Evolutionary conservation across 2,329 filamentous ascomycete genomes (phyloP), one percentile per base, ranked within the genome.

Genomic region (Mycogone perniciosa): DNA sequence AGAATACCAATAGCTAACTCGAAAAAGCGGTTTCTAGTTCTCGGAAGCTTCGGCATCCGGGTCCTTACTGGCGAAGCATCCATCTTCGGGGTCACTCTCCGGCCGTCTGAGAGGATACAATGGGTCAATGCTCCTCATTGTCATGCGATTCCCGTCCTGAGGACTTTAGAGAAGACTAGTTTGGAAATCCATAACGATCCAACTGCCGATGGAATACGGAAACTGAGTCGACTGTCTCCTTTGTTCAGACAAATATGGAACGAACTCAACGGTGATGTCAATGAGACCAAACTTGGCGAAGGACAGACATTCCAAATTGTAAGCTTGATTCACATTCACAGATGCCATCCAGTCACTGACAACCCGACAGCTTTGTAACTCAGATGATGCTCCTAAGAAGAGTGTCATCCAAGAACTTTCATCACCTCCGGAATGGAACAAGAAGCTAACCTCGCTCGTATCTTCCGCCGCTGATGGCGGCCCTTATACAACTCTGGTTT

Each of bases 241-340:
- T 65, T 86, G 0, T 90, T 87, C 58, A 74, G 75, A 13, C 77
- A 75, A 33, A 73, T 91, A 7, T 90, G 86, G 85, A 79, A 81
- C 52, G 74, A 80, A 11, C 48, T 63, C 45, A 60, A 26, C 4
- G 45, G 41, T 31, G 34, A 41, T 29, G 34, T 37, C 20, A 34
- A 60, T 34, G 55, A 59, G 40, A 9, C 52, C 31, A 44, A 11
- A 40, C 39, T 47, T 4, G 48, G 48, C 8, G 34, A 26, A 20
- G 51, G 51, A 27, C 47, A 67, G 58, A 62, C 76, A 5, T 82
- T 77, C 57, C 70, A 73, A 55, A 76, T 82, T 57, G 79, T 82
- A 61, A 57, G 72, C 34, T 57, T 34, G 2, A 4, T 27, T 20
- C 6, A 10, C 27, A 2, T 20, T 8, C 20, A 38, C 51, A 31